Percentiles rank a stretch among this genome's conserved stretches.
phyloP scores from a whole-genome alignment of 306 rosid species.

The Mucuna pruriens region DNA sequence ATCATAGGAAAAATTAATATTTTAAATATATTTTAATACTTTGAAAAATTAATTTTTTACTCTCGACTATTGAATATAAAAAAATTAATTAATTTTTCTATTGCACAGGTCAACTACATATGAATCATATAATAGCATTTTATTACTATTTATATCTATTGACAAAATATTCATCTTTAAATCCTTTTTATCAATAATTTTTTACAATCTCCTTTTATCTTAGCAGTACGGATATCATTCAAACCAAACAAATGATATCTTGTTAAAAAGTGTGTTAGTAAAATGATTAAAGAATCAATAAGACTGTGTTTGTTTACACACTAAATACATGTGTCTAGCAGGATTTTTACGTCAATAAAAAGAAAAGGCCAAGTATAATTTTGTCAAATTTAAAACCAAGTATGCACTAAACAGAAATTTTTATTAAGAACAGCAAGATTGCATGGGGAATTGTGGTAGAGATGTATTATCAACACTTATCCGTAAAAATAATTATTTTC shows the following conservation, averaged over 20 bases:
- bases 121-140: too few species aligned
- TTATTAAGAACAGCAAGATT: not conserved
- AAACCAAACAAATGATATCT: not conserved
- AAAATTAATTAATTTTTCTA: too few species aligned
- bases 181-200: not conserved
- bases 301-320: not conserved
- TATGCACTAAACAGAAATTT: not conserved
- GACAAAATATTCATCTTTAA: not conserved
- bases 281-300: not conserved
- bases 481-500: too few species aligned
- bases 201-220: not conserved
- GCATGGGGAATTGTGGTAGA: not conserved
- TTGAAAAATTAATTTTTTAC: too few species aligned
- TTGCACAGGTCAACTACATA: too few species aligned
- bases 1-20: too few species aligned
- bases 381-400: not conserved
- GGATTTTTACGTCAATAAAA: not conserved
- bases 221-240: not conserved
- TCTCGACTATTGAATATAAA: too few species aligned
- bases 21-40: too few species aligned
- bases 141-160: too few species aligned
- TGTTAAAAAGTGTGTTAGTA: not conserved
- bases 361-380: not conserved
- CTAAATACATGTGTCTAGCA: not conserved
- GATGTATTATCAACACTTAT: not conserved